phyloP scores from a whole-genome alignment of 2,329 filamentous ascomycete species.

The Aspergillus sergii region DNA sequence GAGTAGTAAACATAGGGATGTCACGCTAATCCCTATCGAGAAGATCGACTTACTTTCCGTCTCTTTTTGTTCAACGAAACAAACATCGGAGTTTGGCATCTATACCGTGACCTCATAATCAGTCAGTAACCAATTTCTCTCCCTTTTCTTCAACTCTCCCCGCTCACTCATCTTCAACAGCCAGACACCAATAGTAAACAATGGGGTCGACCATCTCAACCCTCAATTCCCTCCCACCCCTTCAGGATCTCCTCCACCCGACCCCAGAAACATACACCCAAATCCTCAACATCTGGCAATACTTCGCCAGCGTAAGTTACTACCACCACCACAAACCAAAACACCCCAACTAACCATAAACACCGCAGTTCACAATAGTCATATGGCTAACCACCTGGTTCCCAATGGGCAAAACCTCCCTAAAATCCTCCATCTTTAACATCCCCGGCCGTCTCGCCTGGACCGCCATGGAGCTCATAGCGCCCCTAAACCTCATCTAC shows the following conservation, averaged over 20 bases:
- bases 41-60: no score
- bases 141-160: neutral
- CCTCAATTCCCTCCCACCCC: slow-evolving; percentile 28
- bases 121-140: neutral
- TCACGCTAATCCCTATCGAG: neutral
- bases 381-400: slow-evolving; percentile 84
- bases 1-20: neutral
- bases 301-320: slow-evolving; percentile 49
- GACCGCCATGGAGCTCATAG: slow-evolving; percentile 84
- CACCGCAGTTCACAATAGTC: slow-evolving; percentile 63
- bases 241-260: slow-evolving; percentile 38
- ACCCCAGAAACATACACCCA: slow-evolving; percentile 43
- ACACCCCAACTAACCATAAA: slow-evolving; percentile 18
- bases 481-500: slow-evolving; percentile 77
- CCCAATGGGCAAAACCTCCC: slow-evolving; percentile 89
- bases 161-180: neutral
- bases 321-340: neutral
- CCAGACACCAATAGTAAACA: neutral
- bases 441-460: slow-evolving; percentile 86
- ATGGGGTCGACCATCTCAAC: slow-evolving; percentile 29
- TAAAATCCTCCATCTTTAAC: slow-evolving; percentile 68
- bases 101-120: neutral
- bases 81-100: no score
- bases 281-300: slow-evolving; percentile 43
- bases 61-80: no score